phyloP scores from a whole-genome alignment of 2,329 filamentous ascomycete species.

The Sclerotinia spermophila region DNA sequence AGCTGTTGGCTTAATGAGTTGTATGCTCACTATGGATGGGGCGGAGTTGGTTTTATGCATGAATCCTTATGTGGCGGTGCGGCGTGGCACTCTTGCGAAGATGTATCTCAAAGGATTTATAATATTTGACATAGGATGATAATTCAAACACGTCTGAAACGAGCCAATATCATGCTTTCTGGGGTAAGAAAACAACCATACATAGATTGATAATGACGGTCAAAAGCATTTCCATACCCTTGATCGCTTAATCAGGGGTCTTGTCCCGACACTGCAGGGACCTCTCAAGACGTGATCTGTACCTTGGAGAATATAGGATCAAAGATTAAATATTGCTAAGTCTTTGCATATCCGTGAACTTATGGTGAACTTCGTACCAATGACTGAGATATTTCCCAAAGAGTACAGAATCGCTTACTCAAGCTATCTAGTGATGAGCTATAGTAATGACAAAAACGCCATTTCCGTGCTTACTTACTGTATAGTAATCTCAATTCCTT shows the following conservation, averaged over 20 bases:
- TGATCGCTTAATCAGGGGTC: conserved; percentile 9
- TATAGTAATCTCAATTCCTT: background rate
- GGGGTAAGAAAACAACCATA: background rate
- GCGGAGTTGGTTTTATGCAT: conserved; percentile 8
- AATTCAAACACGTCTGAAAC: background rate
- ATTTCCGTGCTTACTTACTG: background rate
- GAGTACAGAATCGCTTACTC: background rate
- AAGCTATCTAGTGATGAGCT: background rate
- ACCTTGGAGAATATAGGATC: background rate
- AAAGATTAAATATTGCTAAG: background rate
- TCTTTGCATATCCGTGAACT: background rate
- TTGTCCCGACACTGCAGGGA: background rate
- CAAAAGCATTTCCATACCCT: background rate
- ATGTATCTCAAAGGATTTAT: background rate
- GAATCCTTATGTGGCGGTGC: conserved; percentile 17
- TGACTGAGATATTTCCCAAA: background rate
- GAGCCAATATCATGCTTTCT: background rate
- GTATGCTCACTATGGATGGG: background rate
- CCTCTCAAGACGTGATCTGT: background rate
- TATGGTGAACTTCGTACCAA: background rate
- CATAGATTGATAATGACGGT: background rate
- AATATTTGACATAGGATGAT: background rate
- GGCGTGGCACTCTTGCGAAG: conserved; percentile 6
- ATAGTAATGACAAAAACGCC: background rate
- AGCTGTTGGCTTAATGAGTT: background rate